Conservation (phyloP, 352 stramenopile species). For the Peronospora belbahrii region DNA sequence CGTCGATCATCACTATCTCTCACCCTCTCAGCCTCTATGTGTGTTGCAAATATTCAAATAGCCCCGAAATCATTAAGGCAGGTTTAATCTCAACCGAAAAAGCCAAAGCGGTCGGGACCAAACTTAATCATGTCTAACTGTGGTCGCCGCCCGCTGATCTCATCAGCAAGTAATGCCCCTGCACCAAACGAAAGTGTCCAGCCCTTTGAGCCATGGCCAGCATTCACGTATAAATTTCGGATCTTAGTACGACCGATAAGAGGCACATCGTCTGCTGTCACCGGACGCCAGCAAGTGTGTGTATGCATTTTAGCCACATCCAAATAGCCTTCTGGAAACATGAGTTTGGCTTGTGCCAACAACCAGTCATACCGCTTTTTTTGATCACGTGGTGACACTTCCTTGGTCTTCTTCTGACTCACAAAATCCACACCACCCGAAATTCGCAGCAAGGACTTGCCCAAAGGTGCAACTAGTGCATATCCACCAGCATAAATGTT, state of each 20-base stretch:
- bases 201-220: constrained; percentile 76
- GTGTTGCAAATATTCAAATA: constrained; percentile 9
- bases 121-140: constrained; percentile 82
- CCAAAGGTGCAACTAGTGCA: constrained; percentile 67
- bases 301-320: constrained; percentile 69
- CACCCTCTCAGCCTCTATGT: constrained; percentile 18
- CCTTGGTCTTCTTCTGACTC: constrained; percentile 39
- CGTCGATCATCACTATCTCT: constrained; percentile 7
- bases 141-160: constrained; percentile 69
- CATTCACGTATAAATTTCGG: constrained; percentile 80
- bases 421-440: constrained; percentile 77
- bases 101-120: constrained; percentile 65
- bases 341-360: constrained; percentile 56
- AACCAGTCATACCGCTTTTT: constrained; percentile 80
- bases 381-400: constrained; percentile 53
- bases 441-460: constrained; percentile 57
- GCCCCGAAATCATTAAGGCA: constrained; percentile 11
- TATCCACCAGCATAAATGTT: constrained; percentile 80
- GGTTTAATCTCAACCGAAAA: constrained; percentile 40
- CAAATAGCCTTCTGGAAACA: constrained; percentile 79
- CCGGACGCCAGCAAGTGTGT: constrained; percentile 76
- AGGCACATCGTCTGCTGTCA: constrained; percentile 78
- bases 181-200: constrained; percentile 82
- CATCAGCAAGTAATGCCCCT: constrained; percentile 63
- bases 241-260: constrained; percentile 75